Evolutionary conservation across 2,329 filamentous ascomycete species (phyloP).

Genomic region (Raffaelea deltoideospora): DNA sequence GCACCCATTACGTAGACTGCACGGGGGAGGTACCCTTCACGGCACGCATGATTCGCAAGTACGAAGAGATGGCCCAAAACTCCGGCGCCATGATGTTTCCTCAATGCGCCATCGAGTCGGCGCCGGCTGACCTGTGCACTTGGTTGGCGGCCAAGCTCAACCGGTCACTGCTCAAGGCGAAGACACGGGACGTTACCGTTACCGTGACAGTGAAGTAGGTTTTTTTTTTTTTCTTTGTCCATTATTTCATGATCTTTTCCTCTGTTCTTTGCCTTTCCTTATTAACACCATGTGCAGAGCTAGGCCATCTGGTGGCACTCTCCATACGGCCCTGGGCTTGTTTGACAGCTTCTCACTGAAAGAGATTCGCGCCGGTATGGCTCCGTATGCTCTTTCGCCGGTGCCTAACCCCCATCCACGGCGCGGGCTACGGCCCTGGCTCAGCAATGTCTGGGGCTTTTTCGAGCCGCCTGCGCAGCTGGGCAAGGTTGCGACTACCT

Average conservation of each 20-base stretch:
- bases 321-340: slow-evolving; percentile 49
- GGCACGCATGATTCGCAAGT: slow-evolving; percentile 43
- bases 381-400: slow-evolving; percentile 43
- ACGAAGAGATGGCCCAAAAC: slow-evolving; percentile 34
- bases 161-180: slow-evolving; percentile 30
- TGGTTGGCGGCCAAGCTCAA: slow-evolving; percentile 36
- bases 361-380: slow-evolving; percentile 27
- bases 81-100: slow-evolving; percentile 45
- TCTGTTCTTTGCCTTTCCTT: neutral
- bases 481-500: slow-evolving; percentile 41
- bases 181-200: slow-evolving; percentile 38
- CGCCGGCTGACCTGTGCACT: slow-evolving; percentile 42
- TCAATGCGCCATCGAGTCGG: slow-evolving; percentile 47
- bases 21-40: slow-evolving; percentile 47
- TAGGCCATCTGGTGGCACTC: slow-evolving; percentile 47
- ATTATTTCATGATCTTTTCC: neutral
- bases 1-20: slow-evolving; percentile 50
- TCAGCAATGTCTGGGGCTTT: slow-evolving; percentile 29
- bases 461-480: too few species aligned
- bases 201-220: slow-evolving; percentile 17
- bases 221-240: neutral
- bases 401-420: slow-evolving; percentile 25
- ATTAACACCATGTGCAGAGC: slow-evolving; percentile 21
- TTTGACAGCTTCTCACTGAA: slow-evolving; percentile 36
- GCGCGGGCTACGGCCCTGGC: slow-evolving; percentile 19